Conservation (phyloP, 2,329 filamentous ascomycete species). For the Mariannaea elegans region DNA sequence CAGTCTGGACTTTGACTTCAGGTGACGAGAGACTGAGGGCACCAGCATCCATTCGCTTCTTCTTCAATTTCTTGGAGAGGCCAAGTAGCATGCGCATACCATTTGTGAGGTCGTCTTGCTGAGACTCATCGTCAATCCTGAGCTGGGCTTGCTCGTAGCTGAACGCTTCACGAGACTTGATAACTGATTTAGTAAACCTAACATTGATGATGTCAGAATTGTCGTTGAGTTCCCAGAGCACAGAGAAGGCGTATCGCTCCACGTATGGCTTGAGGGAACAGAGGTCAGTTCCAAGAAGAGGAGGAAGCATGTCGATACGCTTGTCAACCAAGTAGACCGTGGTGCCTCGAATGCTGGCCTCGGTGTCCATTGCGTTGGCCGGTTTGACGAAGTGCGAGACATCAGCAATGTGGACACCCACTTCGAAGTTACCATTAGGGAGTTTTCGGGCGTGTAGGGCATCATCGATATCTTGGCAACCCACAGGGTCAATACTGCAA, state of each 20-base stretch:
- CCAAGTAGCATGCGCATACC: constrained; percentile 88
- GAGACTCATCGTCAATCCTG: constrained; percentile 87
- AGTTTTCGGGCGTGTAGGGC: constrained; percentile 87
- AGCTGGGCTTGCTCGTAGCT: constrained; percentile 97
- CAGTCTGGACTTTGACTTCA: constrained; percentile 94
- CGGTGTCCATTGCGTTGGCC: constrained; percentile 94
- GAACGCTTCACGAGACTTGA: constrained; percentile 95
- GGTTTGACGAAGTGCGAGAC: constrained; percentile 99
- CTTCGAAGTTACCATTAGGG: constrained; percentile 93
- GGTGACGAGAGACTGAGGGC: constrained; percentile 96
- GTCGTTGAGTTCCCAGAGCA: constrained; percentile 86
- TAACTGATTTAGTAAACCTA: constrained; percentile 97
- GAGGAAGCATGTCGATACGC: constrained; percentile 98
- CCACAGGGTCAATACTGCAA: constrained; percentile 96
- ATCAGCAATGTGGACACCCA: constrained; percentile 98
- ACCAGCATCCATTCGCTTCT: constrained; percentile 96
- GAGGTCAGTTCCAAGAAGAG: constrained; percentile 92
- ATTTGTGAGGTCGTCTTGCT: constrained; percentile 87
- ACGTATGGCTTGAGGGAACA: constrained; percentile 98
- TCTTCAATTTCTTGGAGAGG: constrained; percentile 91
- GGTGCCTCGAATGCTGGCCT: constrained; percentile 92
- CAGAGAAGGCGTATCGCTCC: constrained; percentile 89
- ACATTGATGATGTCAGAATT: constrained; percentile 85
- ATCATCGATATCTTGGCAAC: constrained; percentile 98
- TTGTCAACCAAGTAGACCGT: constrained; percentile 99